These are phyloP conservation scores for Heterobasidion irregulare DNA, from an alignment of 1,284 basidiomycete species.

Conservation along the genomic window DNA sequence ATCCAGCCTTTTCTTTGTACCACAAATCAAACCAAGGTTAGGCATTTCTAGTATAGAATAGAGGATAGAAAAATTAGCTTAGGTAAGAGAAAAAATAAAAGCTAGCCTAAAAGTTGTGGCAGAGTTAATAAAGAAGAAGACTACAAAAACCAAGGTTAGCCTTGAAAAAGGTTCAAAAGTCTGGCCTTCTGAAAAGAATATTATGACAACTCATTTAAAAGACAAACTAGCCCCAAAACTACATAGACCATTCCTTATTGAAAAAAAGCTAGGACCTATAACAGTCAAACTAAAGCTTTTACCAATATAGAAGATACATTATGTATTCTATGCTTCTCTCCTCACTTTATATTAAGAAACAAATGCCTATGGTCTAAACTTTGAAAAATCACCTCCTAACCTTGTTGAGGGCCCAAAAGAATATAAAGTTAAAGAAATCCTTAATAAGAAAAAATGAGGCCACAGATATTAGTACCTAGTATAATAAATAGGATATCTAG, in stretches of 20 bases:
- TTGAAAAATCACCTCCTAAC: background rate
- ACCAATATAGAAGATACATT: background rate
- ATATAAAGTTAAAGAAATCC: background rate
- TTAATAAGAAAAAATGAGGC: too few relatives aligned
- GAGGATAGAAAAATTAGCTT: too few relatives aligned
- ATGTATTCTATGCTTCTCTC: background rate
- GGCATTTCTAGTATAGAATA: too few relatives aligned
- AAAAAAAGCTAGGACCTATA: background rate
- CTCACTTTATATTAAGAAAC: background rate
- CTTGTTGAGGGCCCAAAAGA: background rate
- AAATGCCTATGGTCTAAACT: background rate
- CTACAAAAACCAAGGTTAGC: too few relatives aligned
- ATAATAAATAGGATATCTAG: too few relatives aligned
- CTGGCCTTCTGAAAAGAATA: background rate
- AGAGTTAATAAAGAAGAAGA: too few relatives aligned
- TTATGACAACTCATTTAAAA: background rate
- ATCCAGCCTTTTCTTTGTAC: too few relatives aligned
- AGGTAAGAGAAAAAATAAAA: too few relatives aligned
- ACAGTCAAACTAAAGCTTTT: background rate
- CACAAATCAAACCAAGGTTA: too few relatives aligned
- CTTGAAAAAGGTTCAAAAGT: too few relatives aligned
- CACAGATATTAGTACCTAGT: too few relatives aligned
- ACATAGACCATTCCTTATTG: background rate
- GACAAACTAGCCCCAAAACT: background rate
- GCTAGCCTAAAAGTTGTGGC: too few relatives aligned